These are phyloP conservation scores for Hypoxylon sp. DNA, from an alignment of 2,329 filamentous ascomycete species.

Conservation along the genomic window DNA sequence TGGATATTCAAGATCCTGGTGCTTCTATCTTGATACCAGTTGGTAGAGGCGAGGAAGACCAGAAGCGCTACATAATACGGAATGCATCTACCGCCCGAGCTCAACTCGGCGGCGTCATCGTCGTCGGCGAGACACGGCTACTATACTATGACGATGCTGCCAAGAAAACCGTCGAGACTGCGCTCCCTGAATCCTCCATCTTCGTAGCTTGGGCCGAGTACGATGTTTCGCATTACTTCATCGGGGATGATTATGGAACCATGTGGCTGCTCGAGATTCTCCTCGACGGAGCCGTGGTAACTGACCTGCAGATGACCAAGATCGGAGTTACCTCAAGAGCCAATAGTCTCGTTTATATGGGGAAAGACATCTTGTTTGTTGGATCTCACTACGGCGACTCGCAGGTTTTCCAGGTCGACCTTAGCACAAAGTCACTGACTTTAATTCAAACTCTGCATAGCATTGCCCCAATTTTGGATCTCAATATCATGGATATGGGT, in stretches of 20 bases:
- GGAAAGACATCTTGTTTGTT: conserved; percentile 81
- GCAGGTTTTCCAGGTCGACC: conserved; percentile 74
- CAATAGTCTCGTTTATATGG: conserved; percentile 83
- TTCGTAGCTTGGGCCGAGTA: conserved; percentile 94
- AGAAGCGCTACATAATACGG: conserved; percentile 73
- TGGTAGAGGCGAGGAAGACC: conserved; percentile 66
- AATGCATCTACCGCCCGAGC: conserved; percentile 68
- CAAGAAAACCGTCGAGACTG: conserved; percentile 74
- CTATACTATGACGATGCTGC: conserved; percentile 87
- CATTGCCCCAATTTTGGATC: conserved; percentile 92
- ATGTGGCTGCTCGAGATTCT: conserved; percentile 88
- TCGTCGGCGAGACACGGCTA: conserved; percentile 85
- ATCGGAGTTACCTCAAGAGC: conserved; percentile 80
- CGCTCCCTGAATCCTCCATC: conserved; percentile 81
- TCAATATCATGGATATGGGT: conserved; percentile 96
- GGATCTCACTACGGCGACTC: conserved; percentile 95
- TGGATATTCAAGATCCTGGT: conserved; percentile 68
- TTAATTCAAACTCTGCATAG: conserved; percentile 84
- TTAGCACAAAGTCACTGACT: conserved; percentile 63
- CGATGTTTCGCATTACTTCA: conserved; percentile 84
- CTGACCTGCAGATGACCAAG: conserved; percentile 77
- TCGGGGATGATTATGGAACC: conserved; percentile 91
- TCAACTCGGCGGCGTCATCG: conserved; percentile 78
- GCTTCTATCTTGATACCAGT: conserved; percentile 75
- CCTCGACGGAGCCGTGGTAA: conserved; percentile 76